Evolutionary conservation across 768 basidiomycete genomes (phyloP).

Genomic region (Cytidiella melzeri): DNA sequence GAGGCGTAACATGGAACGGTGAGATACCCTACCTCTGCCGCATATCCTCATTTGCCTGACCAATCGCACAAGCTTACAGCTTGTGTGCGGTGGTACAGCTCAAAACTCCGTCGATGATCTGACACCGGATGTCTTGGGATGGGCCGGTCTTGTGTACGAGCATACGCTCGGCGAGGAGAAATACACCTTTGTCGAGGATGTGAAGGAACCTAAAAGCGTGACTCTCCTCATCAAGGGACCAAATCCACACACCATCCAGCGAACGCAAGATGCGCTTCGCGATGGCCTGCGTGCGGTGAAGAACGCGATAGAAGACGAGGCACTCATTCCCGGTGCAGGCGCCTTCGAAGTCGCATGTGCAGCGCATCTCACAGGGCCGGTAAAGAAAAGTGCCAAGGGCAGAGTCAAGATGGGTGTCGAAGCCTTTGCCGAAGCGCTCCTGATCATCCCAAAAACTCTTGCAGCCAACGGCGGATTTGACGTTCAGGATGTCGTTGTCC

Average conservation of each 20-base stretch:
- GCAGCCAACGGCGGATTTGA: constrained; percentile 96
- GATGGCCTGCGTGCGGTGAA: constrained; percentile 96
- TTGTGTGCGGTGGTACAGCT: constrained; percentile 90
- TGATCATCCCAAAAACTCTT: constrained; percentile 94
- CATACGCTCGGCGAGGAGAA: constrained; percentile 99
- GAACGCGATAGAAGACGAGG: constrained; percentile 90
- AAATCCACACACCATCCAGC: constrained; percentile 91
- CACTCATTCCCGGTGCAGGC: constrained; percentile 91
- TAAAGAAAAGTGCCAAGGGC: constrained; percentile 87
- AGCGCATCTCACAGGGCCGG: constrained; percentile 67
- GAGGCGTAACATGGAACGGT: constrained; percentile 99
- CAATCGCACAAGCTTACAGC: constrained; percentile 62
- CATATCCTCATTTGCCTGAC: background rate
- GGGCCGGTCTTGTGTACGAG: constrained; percentile 98
- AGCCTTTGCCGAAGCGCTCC: constrained; percentile 91
- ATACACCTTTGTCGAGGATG: constrained; percentile 95
- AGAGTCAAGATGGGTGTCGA: constrained; percentile 96
- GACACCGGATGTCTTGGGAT: constrained; percentile 84
- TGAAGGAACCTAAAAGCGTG: constrained; percentile 90
- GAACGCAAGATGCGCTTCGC: constrained; percentile 96
- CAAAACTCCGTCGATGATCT: constrained; percentile 99
- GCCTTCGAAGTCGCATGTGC: constrained; percentile 96
- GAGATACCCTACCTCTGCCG: constrained; percentile 18
- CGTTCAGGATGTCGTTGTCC: constrained; percentile 91
- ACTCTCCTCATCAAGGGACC: constrained; percentile 97